phyloP scores from a whole-genome alignment of 106 monocot species.

The Dioscorea dumetorum region DNA sequence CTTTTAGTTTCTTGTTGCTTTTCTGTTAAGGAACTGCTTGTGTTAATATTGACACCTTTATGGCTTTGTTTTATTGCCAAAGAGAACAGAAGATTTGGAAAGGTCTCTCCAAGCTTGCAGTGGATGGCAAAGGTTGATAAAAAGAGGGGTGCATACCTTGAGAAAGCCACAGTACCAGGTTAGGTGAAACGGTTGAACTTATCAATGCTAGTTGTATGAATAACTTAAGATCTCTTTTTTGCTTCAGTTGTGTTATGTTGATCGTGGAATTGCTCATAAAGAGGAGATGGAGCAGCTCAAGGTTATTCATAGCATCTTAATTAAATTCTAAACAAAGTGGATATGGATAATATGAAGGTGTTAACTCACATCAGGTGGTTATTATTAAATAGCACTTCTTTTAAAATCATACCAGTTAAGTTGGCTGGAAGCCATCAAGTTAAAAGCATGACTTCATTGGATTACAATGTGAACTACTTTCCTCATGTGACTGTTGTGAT shows the following conservation, averaged over 20 bases:
- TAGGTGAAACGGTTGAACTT: neutral
- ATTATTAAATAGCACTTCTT: too few relatives aligned
- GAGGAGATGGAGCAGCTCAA: conserved; percentile 65
- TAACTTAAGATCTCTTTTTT: conserved; percentile 3
- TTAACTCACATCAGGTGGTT: too few relatives aligned
- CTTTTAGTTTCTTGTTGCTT: too few relatives aligned
- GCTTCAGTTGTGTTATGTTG: conserved; percentile 65
- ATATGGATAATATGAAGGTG: too few relatives aligned
- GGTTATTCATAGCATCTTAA: conserved; percentile 45
- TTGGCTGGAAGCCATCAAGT: too few relatives aligned
- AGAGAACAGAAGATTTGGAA: conserved; percentile 79
- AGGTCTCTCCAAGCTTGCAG: conserved; percentile 47
- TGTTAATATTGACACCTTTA: too few relatives aligned
- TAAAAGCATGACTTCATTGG: too few relatives aligned
- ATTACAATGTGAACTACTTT: too few relatives aligned
- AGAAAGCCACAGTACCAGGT: conserved; percentile 97
- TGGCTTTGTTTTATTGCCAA: neutral
- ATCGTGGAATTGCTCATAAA: conserved; percentile 43
- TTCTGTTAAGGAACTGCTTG: too few relatives aligned
- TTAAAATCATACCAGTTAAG: too few relatives aligned
- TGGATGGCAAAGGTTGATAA: conserved; percentile 84
- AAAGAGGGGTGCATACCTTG: conserved; percentile 79
- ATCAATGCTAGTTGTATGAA: neutral
- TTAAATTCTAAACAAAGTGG: conserved; percentile 23
- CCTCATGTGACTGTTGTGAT: too few relatives aligned